phyloP scores from a whole-genome alignment of 306 rosid species.

The Macrotyloma uniflorum region DNA sequence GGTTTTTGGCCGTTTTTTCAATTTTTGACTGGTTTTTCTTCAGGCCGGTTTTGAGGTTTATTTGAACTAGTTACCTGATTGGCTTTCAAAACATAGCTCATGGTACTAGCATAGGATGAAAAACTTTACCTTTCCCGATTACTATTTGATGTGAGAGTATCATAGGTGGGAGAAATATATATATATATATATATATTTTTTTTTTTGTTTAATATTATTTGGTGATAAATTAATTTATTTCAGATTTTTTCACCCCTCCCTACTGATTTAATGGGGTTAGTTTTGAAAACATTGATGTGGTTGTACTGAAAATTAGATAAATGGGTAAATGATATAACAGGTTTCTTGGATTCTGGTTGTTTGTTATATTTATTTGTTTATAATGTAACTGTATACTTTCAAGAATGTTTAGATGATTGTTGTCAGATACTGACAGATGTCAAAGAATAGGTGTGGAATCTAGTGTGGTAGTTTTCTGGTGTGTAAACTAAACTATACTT shows the following conservation, averaged over 20 bases:
- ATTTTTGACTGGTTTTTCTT: no score
- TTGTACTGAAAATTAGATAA: background rate
- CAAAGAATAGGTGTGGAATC: constrained; percentile 9
- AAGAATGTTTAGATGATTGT: background rate
- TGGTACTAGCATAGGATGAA: background rate
- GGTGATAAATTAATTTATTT: background rate
- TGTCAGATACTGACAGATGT: background rate
- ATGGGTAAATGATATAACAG: background rate
- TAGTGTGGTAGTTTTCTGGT: background rate
- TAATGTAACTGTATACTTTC: background rate
- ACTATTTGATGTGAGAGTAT: background rate
- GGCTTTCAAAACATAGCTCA: no score
- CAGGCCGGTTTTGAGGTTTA: background rate
- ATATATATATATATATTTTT: no score
- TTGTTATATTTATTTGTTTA: background rate
- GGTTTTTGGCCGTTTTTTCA: no score
- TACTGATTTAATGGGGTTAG: background rate
- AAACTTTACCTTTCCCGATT: background rate
- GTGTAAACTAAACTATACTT: background rate
- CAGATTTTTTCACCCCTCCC: background rate
- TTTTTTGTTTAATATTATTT: background rate
- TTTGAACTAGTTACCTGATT: background rate
- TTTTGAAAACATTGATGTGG: background rate
- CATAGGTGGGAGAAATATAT: background rate
- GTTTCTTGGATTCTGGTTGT: background rate